Base-by-base conservation (phyloP, 768 basidiomycete genomes). In the Podaxis sp. region DNA sequence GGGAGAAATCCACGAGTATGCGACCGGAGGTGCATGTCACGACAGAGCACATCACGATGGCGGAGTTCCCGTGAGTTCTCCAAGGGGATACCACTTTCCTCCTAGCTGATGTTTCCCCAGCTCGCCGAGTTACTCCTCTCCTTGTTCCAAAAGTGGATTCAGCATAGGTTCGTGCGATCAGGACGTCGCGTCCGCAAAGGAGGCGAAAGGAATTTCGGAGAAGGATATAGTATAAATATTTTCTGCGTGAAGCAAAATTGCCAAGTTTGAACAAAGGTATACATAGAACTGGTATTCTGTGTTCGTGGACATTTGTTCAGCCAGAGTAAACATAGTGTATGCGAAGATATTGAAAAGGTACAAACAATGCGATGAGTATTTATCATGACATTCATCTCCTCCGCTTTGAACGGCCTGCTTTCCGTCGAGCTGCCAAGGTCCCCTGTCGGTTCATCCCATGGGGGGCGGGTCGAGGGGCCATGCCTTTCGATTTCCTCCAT, bases 401-500 rank as follows among this genome's bases (percentile, higher is more conserved):
- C 66, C 90, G 82, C 63, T 87, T 82, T 25, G 90, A 82, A 38
- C 88, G 82, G 37, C 91, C 91, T 43, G 90, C 79, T 73, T 86
- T 90, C 66, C 87, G 79, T 58, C 81, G 78, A 37, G 82, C 88
- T 43, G 83, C 84, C 15, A 84, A 60, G 12, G 75, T 76, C 36
- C 89, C 90, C 70, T 91, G 88, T 40, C 86, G 81, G 69, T 90
- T 91, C 80, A 87, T 82, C 37, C 82, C 84, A 43, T 72, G 77
- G 8, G 80, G 71, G 64, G 78, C 79, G 7, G 83, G 79, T 66
- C 82, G 72, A 25, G 85, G 74, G 7, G 77, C 69, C 73, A 91
- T 69, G 33, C 94, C 94, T 71, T 94, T 96, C 24, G 93, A 88
- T 60, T 76, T 76, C 71, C 93, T 79, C 94, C 94, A 96, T 66